A percentile compares a stretch with the other conserved stretches of the same genome.
These are phyloP conservation scores for Lotmaria passim DNA, from an alignment of 208 protist genomes.

Conservation along the genomic window DNA sequence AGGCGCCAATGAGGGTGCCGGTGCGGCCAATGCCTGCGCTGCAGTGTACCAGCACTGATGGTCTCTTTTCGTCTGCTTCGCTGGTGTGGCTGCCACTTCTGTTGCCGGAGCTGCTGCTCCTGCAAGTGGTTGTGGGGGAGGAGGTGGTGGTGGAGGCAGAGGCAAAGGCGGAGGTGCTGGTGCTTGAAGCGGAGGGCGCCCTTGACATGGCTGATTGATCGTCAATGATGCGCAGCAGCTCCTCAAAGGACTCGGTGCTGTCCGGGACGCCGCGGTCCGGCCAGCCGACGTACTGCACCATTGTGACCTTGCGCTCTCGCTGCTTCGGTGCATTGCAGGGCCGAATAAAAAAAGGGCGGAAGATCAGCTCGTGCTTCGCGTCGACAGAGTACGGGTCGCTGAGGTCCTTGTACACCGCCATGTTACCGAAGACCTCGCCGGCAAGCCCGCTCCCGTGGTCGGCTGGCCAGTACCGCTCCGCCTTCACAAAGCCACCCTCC, in stretches of 20 bases:
- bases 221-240: slow-evolving; percentile 58
- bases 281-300: slow-evolving; percentile 87
- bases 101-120: not conserved
- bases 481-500: slow-evolving; percentile 69
- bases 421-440: slow-evolving; percentile 28
- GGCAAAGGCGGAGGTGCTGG: too few relatives aligned
- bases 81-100: not conserved
- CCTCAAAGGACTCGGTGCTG: slow-evolving; percentile 61
- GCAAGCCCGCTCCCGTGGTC: slow-evolving; percentile 22
- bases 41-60: slow-evolving; percentile 82
- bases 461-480: slow-evolving; percentile 81
- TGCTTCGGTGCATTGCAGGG: slow-evolving; percentile 10
- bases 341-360: slow-evolving; percentile 34
- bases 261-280: slow-evolving; percentile 83
- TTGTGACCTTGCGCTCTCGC: slow-evolving; percentile 44
- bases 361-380: slow-evolving; percentile 24
- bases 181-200: not conserved
- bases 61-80: not conserved
- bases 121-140: too few relatives aligned
- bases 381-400: slow-evolving; percentile 39
- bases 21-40: slow-evolving; percentile 89
- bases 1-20: slow-evolving; percentile 82
- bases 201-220: slow-evolving; percentile 2
- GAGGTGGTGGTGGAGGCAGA: too few relatives aligned
- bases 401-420: slow-evolving; percentile 45